Conservation (phyloP, 208 protist genomes). For the Leishmania braziliensis region DNA sequence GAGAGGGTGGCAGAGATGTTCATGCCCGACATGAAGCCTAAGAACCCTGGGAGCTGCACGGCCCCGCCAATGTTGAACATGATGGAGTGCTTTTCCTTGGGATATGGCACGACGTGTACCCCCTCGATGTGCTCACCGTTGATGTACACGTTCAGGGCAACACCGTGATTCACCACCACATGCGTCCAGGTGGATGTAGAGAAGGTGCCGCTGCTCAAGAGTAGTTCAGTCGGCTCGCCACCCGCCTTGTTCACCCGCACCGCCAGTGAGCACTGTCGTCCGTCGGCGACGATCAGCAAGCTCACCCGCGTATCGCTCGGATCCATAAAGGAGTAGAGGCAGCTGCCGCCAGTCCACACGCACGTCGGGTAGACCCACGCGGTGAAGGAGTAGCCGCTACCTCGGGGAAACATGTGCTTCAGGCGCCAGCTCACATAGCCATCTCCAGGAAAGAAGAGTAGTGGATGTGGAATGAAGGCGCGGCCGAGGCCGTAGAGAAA, state of each 20-base stretch:
- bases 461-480: slow-evolving; percentile 38
- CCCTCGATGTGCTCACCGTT: slow-evolving; percentile 56
- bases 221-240: slow-evolving; percentile 22
- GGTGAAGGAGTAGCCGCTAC: slow-evolving; percentile 72
- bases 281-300: slow-evolving; percentile 67
- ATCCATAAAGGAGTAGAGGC: slow-evolving; percentile 76
- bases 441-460: slow-evolving; percentile 74
- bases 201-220: slow-evolving; percentile 59
- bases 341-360: slow-evolving; percentile 73
- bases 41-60: slow-evolving; percentile 60
- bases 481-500: slow-evolving; percentile 66
- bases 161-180: slow-evolving; percentile 68
- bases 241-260: slow-evolving; percentile 44
- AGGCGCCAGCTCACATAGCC: slow-evolving; percentile 63
- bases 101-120: slow-evolving; percentile 53
- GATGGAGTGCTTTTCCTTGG: slow-evolving; percentile 59
- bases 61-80: slow-evolving; percentile 67
- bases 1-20: slow-evolving; percentile 66
- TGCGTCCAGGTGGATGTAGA: slow-evolving; percentile 74
- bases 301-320: slow-evolving; percentile 44
- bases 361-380: slow-evolving; percentile 83
- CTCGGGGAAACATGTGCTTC: slow-evolving; percentile 32
- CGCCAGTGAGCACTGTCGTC: slow-evolving; percentile 65
- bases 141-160: slow-evolving; percentile 68
- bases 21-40: slow-evolving; percentile 70